phyloP scores from a whole-genome alignment of 208 protist species.

The Leishmania aethiopica region DNA sequence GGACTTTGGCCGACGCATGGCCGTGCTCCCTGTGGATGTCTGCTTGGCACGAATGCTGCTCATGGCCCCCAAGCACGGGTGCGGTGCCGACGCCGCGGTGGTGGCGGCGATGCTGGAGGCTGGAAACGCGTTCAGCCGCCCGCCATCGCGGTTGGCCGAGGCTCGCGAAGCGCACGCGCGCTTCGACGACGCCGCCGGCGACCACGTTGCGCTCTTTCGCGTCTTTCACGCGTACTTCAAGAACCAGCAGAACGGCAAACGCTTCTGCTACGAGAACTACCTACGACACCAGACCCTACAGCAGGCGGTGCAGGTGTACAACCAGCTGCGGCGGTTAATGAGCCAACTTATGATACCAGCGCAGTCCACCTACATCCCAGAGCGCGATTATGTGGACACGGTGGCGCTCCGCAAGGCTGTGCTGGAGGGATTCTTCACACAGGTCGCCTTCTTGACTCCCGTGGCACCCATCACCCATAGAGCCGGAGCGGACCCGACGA shows the following conservation, averaged over 20 bases:
- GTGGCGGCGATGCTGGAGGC: conserved; percentile 90
- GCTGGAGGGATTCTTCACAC: conserved; percentile 88
- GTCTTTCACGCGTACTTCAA: conserved; percentile 79
- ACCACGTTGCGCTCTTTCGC: conserved; percentile 82
- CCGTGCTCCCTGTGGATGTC: conserved; percentile 82
- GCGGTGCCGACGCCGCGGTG: conserved; percentile 78
- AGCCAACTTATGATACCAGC: conserved; percentile 45
- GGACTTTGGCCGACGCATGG: conserved; percentile 70
- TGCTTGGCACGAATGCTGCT: conserved; percentile 95
- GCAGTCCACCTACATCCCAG: conserved; percentile 63
- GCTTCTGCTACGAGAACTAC: conserved; percentile 77
- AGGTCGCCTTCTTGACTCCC: conserved; percentile 63
- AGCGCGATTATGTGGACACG: conserved; percentile 54
- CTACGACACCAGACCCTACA: conserved; percentile 69
- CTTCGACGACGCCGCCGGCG: conserved; percentile 66
- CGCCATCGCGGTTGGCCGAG: conserved; percentile 36
- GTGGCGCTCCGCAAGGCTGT: conserved; percentile 73
- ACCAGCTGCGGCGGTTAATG: conserved; percentile 71
- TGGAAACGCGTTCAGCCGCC: conserved; percentile 70
- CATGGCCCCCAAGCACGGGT: conserved; percentile 64
- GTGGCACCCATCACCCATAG: not conserved
- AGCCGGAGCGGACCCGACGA: conserved; percentile 1
- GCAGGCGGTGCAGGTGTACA: conserved; percentile 78
- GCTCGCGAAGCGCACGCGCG: conserved; percentile 43
- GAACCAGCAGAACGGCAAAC: conserved; percentile 26